Base-by-base conservation (phyloP, 73 alveolate species). In the Symbiodinium natans region DNA sequence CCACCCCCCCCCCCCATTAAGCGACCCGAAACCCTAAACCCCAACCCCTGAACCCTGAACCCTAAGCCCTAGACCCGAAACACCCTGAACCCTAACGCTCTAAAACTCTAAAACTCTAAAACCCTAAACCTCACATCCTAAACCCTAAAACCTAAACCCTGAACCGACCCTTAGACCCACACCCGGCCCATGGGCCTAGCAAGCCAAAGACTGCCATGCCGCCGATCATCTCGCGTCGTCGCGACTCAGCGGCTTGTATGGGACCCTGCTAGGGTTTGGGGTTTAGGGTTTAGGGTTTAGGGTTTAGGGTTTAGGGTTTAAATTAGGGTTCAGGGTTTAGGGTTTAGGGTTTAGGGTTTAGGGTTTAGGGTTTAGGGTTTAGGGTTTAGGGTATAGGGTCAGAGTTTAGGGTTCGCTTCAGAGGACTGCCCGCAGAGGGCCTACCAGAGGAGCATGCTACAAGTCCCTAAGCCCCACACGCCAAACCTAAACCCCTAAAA, bases 151-250 rank as follows among this genome's bases (percentile, higher is more conserved):
- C 31, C 74, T 19, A 56, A 56, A 17, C 77, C 77, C 77, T 3
- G n/a, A 19, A 21, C 59, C n/a, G n/a, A n/a, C 6, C 59, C 59
- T 13, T 46, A 46, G 40, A 40, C 52, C 82, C 82, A 3, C 86
- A 17, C n/a, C n/a, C n/a, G n/a, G n/a, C n/a, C n/a, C n/a, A n/a
- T 34, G 31, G 43, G 42, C 96, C 96, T 71, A 89, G 86, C 33
- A 39, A 33, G 34, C 87, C 96, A 31, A 89, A 89, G 87, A 34
- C 15, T 31, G 43, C 33, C 96, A 89, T 89, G 52, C 96, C 96
- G 4, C 75, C 34, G 46, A 89, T 29, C 96, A 89, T 89, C 52
- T 89, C 96, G 59, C 63, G 83, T 34, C 77, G 96, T 13, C 96
- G 96, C 6, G 74, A 83, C 96, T 87, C 34, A 27, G 71, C 59